Evolutionary conservation across 23 red algal species (phyloP), one percentile per base, ranked within the genome.

Genomic region (Chondrus crispus): DNA sequence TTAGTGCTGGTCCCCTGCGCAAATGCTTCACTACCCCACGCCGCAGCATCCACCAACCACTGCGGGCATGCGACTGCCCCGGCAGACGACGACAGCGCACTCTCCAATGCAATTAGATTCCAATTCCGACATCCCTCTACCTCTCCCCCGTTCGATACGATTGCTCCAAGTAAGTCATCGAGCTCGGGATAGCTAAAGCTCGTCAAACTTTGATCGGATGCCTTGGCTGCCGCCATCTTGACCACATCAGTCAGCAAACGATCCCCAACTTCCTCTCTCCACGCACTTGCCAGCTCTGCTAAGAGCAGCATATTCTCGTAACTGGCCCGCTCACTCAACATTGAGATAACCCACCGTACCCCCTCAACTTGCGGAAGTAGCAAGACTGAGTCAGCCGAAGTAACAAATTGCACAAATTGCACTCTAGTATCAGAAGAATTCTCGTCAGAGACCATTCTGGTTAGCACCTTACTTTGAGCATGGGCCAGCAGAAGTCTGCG

Each of bases 21-120:
- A 54, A 53, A 33, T 28, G 48, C 41, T 24, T 48, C 38, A 52
- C 13, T 38, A 38, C 89, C 89, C 64, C 60, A 84, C 44, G 89
- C 89, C 13, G 89, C 89, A 2, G 58, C 76, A 73, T 92, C 79
- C 32, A 84, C 44, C 70, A 92, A 77, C 89, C 89, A 92, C 47
- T 84, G 77, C 13, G 89, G 89, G 44, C 55, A 68, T 72, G 42
- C 52, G 4, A 20, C 62, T 44, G 46, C 30, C 37, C 89, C 78
- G 11, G 44, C 5, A 18, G 77, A 72, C 40, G 45, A 51, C 16
- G 47, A 22, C 45, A 92, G 75, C 28, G 89, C 89, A 29, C 89
- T 84, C 46, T 92, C 77, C 62, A 84, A 38, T 13, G 89, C 89
- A 52, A 92, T 45, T 13, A 79, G n/a, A 69, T 92, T 78, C 89